These are phyloP conservation scores for Suhomyces kunorum DNA, from an alignment of 1,139 yeast species.

Conservation along the genomic window DNA sequence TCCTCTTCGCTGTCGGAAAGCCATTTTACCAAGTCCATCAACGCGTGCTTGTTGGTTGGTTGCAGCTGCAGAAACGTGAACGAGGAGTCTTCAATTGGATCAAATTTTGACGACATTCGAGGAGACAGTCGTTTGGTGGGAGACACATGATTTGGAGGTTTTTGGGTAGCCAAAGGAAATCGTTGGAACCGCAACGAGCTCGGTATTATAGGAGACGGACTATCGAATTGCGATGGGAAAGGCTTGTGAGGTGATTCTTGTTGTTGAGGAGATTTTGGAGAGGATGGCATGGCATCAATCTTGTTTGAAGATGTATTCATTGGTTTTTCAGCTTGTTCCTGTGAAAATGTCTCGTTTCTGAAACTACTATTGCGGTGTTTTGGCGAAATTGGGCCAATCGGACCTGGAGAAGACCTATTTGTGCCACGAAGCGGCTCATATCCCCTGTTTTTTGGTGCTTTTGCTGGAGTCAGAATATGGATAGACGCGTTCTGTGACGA, in stretches of 20 bases:
- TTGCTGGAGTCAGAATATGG: not conserved
- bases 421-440: not conserved
- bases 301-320: no score
- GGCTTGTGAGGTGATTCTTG: not conserved
- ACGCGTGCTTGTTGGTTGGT: slow-evolving; percentile 6
- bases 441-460: no score
- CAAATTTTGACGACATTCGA: slow-evolving; percentile 10
- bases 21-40: slow-evolving; percentile 29
- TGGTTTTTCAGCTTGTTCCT: no score
- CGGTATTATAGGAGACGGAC: slow-evolving; percentile 8
- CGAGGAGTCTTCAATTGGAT: slow-evolving; percentile 17
- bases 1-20: slow-evolving; percentile 30
- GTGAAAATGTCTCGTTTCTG: no score
- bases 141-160: not conserved
- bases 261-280: not conserved
- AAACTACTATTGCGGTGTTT: no score
- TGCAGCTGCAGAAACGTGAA: slow-evolving; percentile 17
- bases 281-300: not conserved
- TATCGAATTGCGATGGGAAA: slow-evolving; percentile 8
- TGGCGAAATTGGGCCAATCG: no score
- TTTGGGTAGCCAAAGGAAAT: not conserved
- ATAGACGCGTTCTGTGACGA: not conserved
- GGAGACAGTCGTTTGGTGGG: slow-evolving; percentile 7
- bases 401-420: no score
- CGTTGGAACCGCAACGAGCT: not conserved